A percentile compares a stretch with the other conserved stretches of the same genome.
Evolutionary conservation across 1,284 basidiomycete species (phyloP).

Genomic region (Puccinia polysora): DNA sequence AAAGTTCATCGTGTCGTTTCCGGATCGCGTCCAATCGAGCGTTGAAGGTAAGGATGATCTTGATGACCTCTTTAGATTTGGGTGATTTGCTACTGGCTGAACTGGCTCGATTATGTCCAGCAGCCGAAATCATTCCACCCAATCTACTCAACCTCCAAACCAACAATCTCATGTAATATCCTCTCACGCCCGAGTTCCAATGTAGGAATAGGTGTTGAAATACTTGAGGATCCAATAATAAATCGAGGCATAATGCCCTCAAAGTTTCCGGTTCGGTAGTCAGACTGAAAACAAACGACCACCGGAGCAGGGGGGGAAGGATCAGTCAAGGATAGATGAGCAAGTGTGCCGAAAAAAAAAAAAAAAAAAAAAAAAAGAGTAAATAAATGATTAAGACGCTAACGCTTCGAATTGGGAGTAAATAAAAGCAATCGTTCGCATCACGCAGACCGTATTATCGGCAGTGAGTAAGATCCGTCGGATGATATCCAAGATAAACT

Average conservation of each 20-base stretch:
- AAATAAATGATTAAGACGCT: constrained; percentile 11
- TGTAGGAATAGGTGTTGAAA: constrained; percentile 57
- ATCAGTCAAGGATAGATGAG: background rate
- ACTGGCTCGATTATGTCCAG: constrained; percentile 46
- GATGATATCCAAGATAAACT: constrained; percentile 55
- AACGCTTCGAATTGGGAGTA: constrained; percentile 57
- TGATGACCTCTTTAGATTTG: constrained; percentile 53
- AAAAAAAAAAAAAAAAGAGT: background rate
- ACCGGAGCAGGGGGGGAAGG: background rate
- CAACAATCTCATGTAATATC: constrained; percentile 55
- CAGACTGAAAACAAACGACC: constrained; percentile 49
- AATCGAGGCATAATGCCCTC: constrained; percentile 55
- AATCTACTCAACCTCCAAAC: constrained; percentile 58
- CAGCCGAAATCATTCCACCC: constrained; percentile 50
- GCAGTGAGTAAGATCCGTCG: constrained; percentile 56
- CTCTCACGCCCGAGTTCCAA: constrained; percentile 57
- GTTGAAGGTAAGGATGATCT: constrained; percentile 56
- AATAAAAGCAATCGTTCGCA: constrained; percentile 57
- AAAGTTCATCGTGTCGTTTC: constrained; percentile 54
- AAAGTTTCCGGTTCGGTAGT: constrained; percentile 54
- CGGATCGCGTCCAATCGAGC: constrained; percentile 56
- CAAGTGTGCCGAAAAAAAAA: too few relatives aligned
- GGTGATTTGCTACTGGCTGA: constrained; percentile 45
- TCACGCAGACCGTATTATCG: constrained; percentile 57
- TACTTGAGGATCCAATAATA: constrained; percentile 55